Evolutionary conservation across 768 basidiomycete species (phyloP).

Genomic region (Lentinula raphanica): DNA sequence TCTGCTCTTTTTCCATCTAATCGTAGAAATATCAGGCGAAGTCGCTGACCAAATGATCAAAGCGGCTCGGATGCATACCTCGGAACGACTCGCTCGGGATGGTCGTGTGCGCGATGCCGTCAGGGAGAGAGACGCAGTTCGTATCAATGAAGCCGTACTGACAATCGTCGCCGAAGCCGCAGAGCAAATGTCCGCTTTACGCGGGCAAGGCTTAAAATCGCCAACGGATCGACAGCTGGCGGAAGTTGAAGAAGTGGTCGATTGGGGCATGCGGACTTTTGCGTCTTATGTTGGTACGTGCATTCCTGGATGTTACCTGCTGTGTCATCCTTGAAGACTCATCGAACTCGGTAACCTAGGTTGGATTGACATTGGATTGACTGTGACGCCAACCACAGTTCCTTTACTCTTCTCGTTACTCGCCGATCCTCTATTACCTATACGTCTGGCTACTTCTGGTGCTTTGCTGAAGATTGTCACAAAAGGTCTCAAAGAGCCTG

Average conservation of each 20-base stretch:
- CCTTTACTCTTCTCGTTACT: constrained; percentile 81
- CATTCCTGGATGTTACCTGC: not conserved
- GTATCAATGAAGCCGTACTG: constrained; percentile 83
- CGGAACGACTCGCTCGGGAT: constrained; percentile 74
- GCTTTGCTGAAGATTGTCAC: constrained; percentile 78
- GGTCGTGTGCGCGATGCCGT: constrained; percentile 84
- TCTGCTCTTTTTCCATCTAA: constrained; percentile 83
- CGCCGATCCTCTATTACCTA: constrained; percentile 67
- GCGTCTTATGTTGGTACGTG: constrained; percentile 92
- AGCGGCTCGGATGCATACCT: constrained; percentile 69
- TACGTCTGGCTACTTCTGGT: constrained; percentile 80
- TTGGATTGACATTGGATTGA: constrained; percentile 97
- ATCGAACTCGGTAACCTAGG: constrained; percentile 39
- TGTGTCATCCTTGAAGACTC: not conserved
- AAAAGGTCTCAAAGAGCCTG: constrained; percentile 89
- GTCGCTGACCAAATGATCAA: constrained; percentile 96
- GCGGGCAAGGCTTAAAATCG: constrained; percentile 39
- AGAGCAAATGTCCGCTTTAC: constrained; percentile 48
- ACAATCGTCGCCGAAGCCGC: constrained; percentile 72
- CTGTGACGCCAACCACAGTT: constrained; percentile 86
- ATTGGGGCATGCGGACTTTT: constrained; percentile 90
- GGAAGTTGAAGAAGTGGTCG: constrained; percentile 71
- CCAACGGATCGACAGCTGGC: constrained; percentile 49
- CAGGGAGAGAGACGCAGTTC: constrained; percentile 80
- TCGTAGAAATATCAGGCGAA: constrained; percentile 94